phyloP scores from a whole-genome alignment of 1,284 basidiomycete species.

The Sporisorium exsertum region DNA sequence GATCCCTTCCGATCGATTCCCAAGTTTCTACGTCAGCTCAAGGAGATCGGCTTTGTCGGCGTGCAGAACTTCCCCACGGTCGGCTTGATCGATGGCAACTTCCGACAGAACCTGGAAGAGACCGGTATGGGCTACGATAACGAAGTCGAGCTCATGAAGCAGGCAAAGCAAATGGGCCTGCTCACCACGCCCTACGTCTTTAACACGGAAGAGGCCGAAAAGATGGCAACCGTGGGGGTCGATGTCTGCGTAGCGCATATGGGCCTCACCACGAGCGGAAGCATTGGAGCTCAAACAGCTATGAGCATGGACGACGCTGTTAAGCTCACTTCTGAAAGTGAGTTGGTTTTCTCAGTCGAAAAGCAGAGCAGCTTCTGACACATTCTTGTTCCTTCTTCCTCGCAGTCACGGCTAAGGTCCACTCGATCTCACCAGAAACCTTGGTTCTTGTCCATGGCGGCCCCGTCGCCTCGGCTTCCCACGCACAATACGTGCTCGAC shows the following conservation, averaged over 20 bases:
- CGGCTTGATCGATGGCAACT: slow-evolving; percentile 49
- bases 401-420: slow-evolving; percentile 33
- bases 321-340: slow-evolving; percentile 37
- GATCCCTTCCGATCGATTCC: slow-evolving; percentile 49
- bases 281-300: slow-evolving; percentile 43
- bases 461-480: slow-evolving; percentile 36
- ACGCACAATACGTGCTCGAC: slow-evolving; percentile 48
- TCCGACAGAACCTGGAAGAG: slow-evolving; percentile 48
- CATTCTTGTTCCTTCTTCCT: background rate
- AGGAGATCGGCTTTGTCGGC: slow-evolving; percentile 43
- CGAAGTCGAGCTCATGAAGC: slow-evolving; percentile 42
- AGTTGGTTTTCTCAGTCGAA: slow-evolving; percentile 1
- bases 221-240: slow-evolving; percentile 39
- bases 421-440: slow-evolving; percentile 33
- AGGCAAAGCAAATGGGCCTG: slow-evolving; percentile 37
- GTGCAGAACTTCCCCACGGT: slow-evolving; percentile 53
- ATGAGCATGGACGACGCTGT: slow-evolving; percentile 46
- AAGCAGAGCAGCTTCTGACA: background rate
- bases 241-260: slow-evolving; percentile 48
- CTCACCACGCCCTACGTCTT: slow-evolving; percentile 50
- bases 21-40: slow-evolving; percentile 46
- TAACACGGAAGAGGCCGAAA: slow-evolving; percentile 37
- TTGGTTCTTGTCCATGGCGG: slow-evolving; percentile 49
- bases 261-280: slow-evolving; percentile 44
- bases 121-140: slow-evolving; percentile 49